Evolutionary conservation across 305 asterid genomes (phyloP).

Genomic region (Fraxinus platypoda): DNA sequence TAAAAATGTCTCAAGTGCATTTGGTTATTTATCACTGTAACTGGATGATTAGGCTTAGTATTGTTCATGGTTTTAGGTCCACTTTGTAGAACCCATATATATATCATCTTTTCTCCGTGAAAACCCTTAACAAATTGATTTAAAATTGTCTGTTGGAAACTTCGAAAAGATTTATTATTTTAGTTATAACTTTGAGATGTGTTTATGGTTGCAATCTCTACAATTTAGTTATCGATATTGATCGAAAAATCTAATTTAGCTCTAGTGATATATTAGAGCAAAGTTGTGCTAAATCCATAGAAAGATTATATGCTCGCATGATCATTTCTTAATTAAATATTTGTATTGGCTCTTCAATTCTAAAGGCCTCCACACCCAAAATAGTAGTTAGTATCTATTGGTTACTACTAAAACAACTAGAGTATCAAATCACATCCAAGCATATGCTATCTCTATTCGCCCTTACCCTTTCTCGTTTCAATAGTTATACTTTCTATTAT

Average conservation of each 20-base stretch:
- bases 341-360: neutral
- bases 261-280: neutral
- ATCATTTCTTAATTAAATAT: neutral
- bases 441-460: no score
- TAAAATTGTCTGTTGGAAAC: neutral
- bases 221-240: neutral
- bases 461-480: no score
- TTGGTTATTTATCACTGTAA: neutral
- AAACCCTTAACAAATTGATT: neutral
- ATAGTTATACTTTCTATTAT: no score
- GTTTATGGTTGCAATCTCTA: neutral
- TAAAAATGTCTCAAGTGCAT: neutral
- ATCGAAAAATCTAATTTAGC: neutral
- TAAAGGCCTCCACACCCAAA: neutral
- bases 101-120: neutral
- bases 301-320: neutral
- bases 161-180: no score
- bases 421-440: no score
- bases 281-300: neutral
- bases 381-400: neutral
- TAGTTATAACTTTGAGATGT: neutral
- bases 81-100: neutral
- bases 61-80: neutral
- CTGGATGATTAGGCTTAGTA: neutral
- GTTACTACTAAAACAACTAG: no score